Evolutionary conservation across 2,329 filamentous ascomycete species (phyloP), one percentile per base, ranked within the genome.

Genomic region (Knufia fluminis): DNA sequence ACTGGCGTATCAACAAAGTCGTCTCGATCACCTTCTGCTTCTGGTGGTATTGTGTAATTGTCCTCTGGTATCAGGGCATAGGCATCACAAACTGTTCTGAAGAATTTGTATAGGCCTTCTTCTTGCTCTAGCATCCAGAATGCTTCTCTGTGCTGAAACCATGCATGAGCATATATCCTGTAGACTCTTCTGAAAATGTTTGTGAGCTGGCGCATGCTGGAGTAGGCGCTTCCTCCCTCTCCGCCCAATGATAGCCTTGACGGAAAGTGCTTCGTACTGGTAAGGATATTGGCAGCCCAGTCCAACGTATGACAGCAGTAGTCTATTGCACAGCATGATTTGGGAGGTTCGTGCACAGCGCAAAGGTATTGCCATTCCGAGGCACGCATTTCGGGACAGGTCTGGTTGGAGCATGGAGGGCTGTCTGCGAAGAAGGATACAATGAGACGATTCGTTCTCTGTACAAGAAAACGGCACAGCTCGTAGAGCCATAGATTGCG

Each of bases 281-380:
- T 95, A 50, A 98, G 82, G 17, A 91, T 86, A 61, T 94, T 95
- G 50, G 88, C 90, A 2, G 92, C 92, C 88, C 91, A 97, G 70
- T 98, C 92, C 38, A 98, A 82, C 0, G 92, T 98, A 66, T 98
- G 92, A 66, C 91, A 97, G 76, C 90, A 96, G 71, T 98, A 98
- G 70, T 98, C 92, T 63, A 98, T 96, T 46, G 92, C 92, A 68
- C 91, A 96, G 72, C 92, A 98, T 61, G 85, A 86, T 71, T 97
- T 97, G 43, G 92, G 92, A 44, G 89, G 85, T 64, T 97, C 91
- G 66, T 98, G 92, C 2, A 97, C 92, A 45, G 92, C 92, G 71
- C 92, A 98, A 42, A 98, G 80, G 63, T 97, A 98, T 70, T 98
- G 92, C 92, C 92, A 98, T 72, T 98, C 91, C 24, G 86, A 92